These are phyloP conservation scores for Clavispora phyllophila DNA, from an alignment of 805 yeast species.

Conservation along the genomic window DNA sequence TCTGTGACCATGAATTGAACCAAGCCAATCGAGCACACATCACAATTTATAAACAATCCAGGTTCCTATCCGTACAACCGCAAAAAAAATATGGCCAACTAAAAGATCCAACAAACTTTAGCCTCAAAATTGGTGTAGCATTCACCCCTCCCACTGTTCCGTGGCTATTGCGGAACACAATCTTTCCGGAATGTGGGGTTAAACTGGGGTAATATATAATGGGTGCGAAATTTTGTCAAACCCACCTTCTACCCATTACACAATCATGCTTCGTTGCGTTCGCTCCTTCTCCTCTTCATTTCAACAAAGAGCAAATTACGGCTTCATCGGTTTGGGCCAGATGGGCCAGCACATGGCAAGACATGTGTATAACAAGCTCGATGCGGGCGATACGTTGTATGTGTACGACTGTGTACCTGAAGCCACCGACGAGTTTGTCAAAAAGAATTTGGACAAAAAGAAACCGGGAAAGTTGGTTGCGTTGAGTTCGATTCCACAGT, in stretches of 20 bases:
- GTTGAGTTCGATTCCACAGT: constrained; percentile 18
- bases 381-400: constrained; percentile 33
- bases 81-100: too few species aligned
- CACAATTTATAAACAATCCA: too few species aligned
- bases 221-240: background rate
- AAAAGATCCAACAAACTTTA: too few species aligned
- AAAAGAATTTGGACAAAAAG: constrained; percentile 4
- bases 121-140: background rate
- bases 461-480: constrained; percentile 10
- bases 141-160: constrained; percentile 2
- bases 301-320: constrained; percentile 25
- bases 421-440: constrained; percentile 22
- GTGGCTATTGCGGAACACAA: constrained; percentile 7
- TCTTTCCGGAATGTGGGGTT: constrained; percentile 9
- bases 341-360: constrained; percentile 56
- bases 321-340: constrained; percentile 53
- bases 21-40: too few species aligned
- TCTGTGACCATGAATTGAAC: too few species aligned
- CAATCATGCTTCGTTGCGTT: background rate
- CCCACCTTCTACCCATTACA: background rate
- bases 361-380: constrained; percentile 39
- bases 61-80: too few species aligned
- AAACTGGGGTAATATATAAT: constrained; percentile 1
- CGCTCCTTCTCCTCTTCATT: constrained; percentile 6
- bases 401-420: constrained; percentile 39